A percentile compares a stretch with the other conserved stretches of the same genome.
Conservation (phyloP, 768 basidiomycete species). For the Rubroboletus pulcherrimus region DNA sequence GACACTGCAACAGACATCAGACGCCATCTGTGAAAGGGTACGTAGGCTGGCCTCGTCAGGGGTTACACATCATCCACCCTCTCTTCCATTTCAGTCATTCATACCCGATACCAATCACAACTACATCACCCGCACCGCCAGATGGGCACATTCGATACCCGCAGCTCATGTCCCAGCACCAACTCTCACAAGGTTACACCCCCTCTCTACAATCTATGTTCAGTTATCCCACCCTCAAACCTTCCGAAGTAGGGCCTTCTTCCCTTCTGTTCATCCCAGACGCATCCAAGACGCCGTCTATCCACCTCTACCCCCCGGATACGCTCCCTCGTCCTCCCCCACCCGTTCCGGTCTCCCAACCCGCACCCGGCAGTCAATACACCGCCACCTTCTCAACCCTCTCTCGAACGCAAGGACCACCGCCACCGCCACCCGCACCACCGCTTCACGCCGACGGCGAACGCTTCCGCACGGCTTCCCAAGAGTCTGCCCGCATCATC, state of each 20-base stretch:
- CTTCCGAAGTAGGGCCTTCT: conserved; percentile 33
- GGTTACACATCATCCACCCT: conserved; percentile 8
- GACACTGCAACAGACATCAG: conserved; percentile 24
- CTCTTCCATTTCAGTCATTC: conserved; percentile 26
- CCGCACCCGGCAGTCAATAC: conserved; percentile 9
- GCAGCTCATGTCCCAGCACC: conserved; percentile 75
- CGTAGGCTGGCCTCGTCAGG: conserved; percentile 17
- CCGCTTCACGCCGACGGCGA: conserved; percentile 24
- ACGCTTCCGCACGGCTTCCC: conserved; percentile 32
- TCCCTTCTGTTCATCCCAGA: conserved; percentile 46
- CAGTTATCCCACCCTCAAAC: conserved; percentile 32
- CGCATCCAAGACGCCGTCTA: conserved; percentile 21
- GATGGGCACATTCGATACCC: conserved; percentile 55
- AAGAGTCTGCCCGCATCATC: conserved; percentile 33
- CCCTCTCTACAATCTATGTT: conserved; percentile 81
- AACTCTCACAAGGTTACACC: conserved; percentile 71
- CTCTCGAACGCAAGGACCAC: conserved; percentile 26
- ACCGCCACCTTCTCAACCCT: conserved; percentile 23
- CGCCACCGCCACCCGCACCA: conserved; percentile 20
- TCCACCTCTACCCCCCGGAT: conserved; percentile 31
- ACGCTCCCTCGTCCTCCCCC: conserved; percentile 35
- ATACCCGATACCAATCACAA: conserved; percentile 62
- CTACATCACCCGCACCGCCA: conserved; percentile 59
- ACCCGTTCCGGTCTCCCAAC: conserved; percentile 15
- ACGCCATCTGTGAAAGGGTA: conserved; percentile 35